phyloP scores from a whole-genome alignment of 148 eudicot species.

The Rhododendron kiyosumense region DNA sequence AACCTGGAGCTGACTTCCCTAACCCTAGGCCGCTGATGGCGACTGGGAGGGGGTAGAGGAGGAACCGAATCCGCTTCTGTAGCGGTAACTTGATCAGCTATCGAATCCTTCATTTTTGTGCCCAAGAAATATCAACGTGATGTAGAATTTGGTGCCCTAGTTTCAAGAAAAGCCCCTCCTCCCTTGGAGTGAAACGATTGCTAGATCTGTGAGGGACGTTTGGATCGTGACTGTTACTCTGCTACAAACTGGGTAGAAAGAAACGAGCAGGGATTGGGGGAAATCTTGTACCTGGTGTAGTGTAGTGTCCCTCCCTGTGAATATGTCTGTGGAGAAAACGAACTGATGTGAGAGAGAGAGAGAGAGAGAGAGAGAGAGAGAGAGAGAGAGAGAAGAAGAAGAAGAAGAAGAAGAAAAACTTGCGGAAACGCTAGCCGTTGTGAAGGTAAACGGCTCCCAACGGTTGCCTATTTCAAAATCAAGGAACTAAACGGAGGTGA shows the following conservation, averaged over 20 bases:
- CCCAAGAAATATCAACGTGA: not conserved
- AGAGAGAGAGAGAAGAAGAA: not conserved
- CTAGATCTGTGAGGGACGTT: not conserved
- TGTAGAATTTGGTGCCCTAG: not conserved
- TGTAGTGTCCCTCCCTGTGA: not conserved
- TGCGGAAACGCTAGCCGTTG: conserved; percentile 6
- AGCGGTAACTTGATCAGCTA: not conserved
- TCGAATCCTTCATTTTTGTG: not conserved
- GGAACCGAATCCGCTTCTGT: not conserved
- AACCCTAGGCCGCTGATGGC: conserved; percentile 70
- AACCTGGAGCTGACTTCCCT: conserved; percentile 81
- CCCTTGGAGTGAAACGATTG: not conserved
- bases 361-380: conserved; percentile 3
- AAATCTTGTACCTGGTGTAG: not conserved
- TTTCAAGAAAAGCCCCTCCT: not conserved
- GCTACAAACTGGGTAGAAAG: not conserved
- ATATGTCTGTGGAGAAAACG: not conserved
- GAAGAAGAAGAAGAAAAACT: not conserved
- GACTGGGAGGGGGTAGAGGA: conserved; percentile 34
- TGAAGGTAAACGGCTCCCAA: not conserved
- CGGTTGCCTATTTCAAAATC: not conserved
- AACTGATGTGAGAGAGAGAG: not conserved
- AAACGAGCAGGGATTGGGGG: not conserved
- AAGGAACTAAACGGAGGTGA: not conserved
- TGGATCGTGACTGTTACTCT: not conserved